These are phyloP conservation scores for Lepidium aucheri DNA, from an alignment of 345 rosid species.

Conservation along the genomic window DNA sequence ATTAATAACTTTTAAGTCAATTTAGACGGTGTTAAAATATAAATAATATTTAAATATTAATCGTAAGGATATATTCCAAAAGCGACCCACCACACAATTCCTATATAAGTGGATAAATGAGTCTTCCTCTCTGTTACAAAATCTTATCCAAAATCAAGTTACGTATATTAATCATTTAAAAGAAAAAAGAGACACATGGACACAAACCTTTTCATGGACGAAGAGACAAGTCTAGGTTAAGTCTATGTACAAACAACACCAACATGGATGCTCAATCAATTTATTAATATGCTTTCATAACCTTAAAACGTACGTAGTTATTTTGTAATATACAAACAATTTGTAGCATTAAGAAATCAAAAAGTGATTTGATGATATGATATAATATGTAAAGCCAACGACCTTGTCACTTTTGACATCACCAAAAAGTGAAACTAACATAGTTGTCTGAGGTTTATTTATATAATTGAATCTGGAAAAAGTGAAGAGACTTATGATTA, in stretches of 20 bases:
- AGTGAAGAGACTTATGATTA: constrained; percentile 4
- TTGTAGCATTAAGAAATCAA: constrained; percentile 7
- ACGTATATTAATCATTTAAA: background rate
- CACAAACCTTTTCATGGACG: constrained; percentile 20
- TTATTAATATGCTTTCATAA: background rate
- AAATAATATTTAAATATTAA: background rate
- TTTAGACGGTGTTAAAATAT: background rate
- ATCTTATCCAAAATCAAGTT: constrained; percentile 24
- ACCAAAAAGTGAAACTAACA: constrained; percentile 1
- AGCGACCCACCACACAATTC: constrained; percentile 11
- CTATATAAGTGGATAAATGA: constrained; percentile 14
- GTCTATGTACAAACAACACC: constrained; percentile 1
- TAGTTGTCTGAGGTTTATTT: background rate
- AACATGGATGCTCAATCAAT: background rate
- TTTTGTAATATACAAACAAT: background rate
- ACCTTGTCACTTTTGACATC: constrained; percentile 6
- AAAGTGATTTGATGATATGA: background rate
- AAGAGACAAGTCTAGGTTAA: constrained; percentile 13
- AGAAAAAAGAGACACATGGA: background rate
- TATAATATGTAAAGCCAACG: background rate
- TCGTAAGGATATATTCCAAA: background rate
- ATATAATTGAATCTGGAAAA: background rate
- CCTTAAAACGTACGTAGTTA: background rate
- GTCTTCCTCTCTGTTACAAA: constrained; percentile 15
- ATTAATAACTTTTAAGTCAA: constrained; percentile 2